A percentile compares a stretch with the other conserved stretches of the same genome.
Conservation (phyloP, 2,329 filamentous ascomycete genomes). For the Byssothecium circinans region DNA sequence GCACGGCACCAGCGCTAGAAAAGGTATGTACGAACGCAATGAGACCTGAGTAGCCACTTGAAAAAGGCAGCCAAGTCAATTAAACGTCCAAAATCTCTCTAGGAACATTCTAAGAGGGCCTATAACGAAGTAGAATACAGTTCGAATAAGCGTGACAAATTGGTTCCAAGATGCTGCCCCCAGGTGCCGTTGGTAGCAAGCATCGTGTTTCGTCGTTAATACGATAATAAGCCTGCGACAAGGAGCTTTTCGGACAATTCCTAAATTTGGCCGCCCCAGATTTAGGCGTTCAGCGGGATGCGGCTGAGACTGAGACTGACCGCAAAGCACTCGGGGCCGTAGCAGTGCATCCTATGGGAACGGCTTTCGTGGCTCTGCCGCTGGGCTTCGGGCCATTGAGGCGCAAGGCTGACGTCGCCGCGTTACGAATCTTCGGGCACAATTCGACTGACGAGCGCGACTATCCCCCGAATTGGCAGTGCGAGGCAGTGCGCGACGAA, state of each 20-base stretch:
- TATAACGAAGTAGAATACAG: conserved; percentile 39
- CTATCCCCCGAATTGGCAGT: not conserved
- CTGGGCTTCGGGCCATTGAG: too few species aligned
- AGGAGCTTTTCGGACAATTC: too few species aligned
- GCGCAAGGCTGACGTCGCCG: not conserved
- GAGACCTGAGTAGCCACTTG: conserved; percentile 41
- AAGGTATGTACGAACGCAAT: conserved; percentile 39
- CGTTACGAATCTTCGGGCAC: not conserved
- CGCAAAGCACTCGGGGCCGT: too few species aligned
- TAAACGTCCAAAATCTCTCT: conserved; percentile 40
- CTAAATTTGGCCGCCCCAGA: too few species aligned
- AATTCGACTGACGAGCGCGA: not conserved
- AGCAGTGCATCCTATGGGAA: too few species aligned
- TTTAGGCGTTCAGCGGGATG: too few species aligned
- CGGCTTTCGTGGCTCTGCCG: too few species aligned
- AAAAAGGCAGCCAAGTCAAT: conserved; percentile 42
- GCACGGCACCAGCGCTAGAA: not conserved
- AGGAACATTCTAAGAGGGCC: conserved; percentile 46
- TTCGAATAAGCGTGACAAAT: conserved; percentile 47
- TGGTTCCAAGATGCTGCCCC: conserved; percentile 32
- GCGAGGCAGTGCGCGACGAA: not conserved
- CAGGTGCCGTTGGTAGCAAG: not conserved
- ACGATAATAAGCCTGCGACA: not conserved
- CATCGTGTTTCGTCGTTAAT: too few species aligned
- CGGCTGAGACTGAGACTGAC: too few species aligned